Conservation (phyloP, 2,329 filamentous ascomycete species). For the Myriosclerotinia scirpicola region DNA sequence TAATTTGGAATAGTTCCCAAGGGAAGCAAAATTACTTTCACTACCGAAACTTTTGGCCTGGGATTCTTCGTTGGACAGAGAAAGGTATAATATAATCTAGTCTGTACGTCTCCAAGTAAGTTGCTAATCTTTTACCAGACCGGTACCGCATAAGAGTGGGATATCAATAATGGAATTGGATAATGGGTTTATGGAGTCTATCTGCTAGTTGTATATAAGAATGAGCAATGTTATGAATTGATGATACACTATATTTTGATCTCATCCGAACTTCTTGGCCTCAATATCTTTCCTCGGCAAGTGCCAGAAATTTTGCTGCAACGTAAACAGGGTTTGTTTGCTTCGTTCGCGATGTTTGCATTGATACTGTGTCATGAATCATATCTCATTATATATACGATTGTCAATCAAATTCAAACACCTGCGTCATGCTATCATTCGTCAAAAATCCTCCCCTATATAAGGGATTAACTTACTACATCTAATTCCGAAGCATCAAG, state of each 20-base stretch:
- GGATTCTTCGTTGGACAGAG: constrained; percentile 42
- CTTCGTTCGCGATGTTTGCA: background rate
- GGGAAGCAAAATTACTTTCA: constrained; percentile 42
- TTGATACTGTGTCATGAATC: background rate
- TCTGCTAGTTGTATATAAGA: constrained; percentile 9
- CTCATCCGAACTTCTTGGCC: background rate
- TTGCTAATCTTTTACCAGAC: constrained; percentile 1
- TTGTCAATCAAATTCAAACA: background rate
- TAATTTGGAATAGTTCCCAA: constrained; percentile 38
- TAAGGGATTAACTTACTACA: background rate
- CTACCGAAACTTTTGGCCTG: constrained; percentile 40
- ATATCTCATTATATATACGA: constrained; percentile 6
- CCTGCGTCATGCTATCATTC: background rate
- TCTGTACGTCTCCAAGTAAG: background rate
- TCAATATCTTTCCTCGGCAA: background rate
- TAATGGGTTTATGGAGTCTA: constrained; percentile 14
- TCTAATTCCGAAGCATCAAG: background rate
- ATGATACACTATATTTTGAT: background rate
- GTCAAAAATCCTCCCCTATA: too few species aligned
- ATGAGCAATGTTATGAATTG: constrained; percentile 8
- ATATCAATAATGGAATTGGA: background rate
- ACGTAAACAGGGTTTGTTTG: background rate
- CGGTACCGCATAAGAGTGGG: constrained; percentile 16
- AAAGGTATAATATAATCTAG: constrained; percentile 32
- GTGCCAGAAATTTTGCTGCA: background rate